Percentiles rank a stretch among this genome's conserved stretches.
phyloP scores from a whole-genome alignment of 106 monocot genomes.

The Dendrobium nobile region DNA sequence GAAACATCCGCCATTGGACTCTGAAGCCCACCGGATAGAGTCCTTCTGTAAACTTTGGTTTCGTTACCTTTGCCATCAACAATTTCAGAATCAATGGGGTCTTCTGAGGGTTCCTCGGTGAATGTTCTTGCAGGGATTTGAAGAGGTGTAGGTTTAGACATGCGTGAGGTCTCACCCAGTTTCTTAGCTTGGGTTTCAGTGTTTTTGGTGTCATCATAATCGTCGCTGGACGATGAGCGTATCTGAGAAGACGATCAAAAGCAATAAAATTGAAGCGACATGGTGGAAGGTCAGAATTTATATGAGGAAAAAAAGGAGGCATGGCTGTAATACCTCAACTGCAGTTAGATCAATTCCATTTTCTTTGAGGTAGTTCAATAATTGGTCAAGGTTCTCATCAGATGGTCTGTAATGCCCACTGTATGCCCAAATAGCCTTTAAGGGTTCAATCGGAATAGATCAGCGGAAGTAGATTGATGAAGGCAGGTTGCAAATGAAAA shows the following conservation, averaged over 20 bases:
- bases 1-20: slow-evolving; percentile 63
- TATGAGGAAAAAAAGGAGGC: not conserved
- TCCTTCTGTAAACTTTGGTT: slow-evolving; percentile 38
- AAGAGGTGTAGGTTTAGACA: slow-evolving; percentile 17
- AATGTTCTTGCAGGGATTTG: slow-evolving; percentile 17
- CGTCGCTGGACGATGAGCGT: slow-evolving; percentile 47
- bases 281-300: no score
- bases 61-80: not conserved
- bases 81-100: not conserved
- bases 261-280: no score
- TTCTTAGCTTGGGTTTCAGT: slow-evolving; percentile 13
- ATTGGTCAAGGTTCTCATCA: slow-evolving; percentile 58
- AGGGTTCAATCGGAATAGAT: not conserved
- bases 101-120: not conserved
- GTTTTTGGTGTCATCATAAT: slow-evolving; percentile 41
- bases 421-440: slow-evolving; percentile 81
- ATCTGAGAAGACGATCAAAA: slow-evolving; percentile 26
- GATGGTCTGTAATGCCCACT: slow-evolving; percentile 95
- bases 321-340: slow-evolving; percentile 42
- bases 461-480: not conserved
- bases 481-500: not conserved
- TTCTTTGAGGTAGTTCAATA: slow-evolving; percentile 56
- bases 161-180: not conserved
- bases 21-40: slow-evolving; percentile 70
- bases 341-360: slow-evolving; percentile 38